Evolutionary conservation across 2,329 filamentous ascomycete species (phyloP).

Genomic region (Colletotrichum euphorbiae): DNA sequence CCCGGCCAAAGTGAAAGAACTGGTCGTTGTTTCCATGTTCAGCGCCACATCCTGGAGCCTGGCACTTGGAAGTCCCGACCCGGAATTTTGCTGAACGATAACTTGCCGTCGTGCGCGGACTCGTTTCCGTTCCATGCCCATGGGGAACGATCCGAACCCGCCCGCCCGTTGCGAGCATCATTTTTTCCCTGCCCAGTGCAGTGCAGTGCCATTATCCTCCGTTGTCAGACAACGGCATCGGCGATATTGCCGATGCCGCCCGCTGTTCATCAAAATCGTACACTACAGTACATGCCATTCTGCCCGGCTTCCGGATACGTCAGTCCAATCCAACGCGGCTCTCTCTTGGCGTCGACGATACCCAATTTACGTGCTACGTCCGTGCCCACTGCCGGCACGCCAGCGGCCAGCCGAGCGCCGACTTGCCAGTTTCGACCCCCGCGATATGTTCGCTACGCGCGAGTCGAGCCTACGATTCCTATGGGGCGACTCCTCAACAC

Average conservation of each 20-base stretch:
- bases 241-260: not conserved
- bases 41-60: conserved; percentile 7
- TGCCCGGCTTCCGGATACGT: not conserved
- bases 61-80: conserved; percentile 7
- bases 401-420: conserved; percentile 31
- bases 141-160: not conserved
- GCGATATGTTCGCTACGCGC: too few species aligned
- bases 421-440: not conserved
- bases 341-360: conserved; percentile 5
- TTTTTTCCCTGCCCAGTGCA: too few species aligned
- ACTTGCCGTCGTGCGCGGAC: not conserved
- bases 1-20: not conserved
- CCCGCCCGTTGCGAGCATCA: not conserved
- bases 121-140: conserved; percentile 10
- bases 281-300: not conserved
- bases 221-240: too few species aligned
- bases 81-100: conserved; percentile 2
- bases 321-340: not conserved
- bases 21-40: conserved; percentile 23
- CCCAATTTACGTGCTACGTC: conserved; percentile 23
- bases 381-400: conserved; percentile 25
- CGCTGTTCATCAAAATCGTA: not conserved
- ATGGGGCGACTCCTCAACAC: too few species aligned
- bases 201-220: too few species aligned
- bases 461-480: too few species aligned